Evolutionary conservation across 768 basidiomycete species (phyloP).

Genomic region (Lactarius sp.): DNA sequence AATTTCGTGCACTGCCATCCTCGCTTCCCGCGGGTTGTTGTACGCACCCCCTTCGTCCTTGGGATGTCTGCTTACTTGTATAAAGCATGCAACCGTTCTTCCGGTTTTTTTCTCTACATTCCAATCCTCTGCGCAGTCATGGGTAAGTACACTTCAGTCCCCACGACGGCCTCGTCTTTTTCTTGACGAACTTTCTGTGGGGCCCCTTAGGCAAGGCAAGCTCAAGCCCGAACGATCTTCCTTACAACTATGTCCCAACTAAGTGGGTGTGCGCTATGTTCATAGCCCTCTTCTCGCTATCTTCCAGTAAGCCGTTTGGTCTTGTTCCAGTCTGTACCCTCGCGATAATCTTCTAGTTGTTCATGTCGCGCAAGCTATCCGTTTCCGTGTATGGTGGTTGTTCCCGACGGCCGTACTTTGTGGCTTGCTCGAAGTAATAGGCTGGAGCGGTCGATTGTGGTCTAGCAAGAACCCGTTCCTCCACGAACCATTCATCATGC

Average conservation of each 20-base stretch:
- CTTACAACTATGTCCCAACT: slow-evolving; percentile 14
- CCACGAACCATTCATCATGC: slow-evolving; percentile 14
- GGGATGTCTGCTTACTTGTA: neutral
- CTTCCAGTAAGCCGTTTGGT: neutral
- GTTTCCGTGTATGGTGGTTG: slow-evolving; percentile 31
- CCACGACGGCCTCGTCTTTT: neutral
- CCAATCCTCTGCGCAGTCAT: neutral
- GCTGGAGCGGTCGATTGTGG: slow-evolving; percentile 23
- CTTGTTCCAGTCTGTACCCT: no score
- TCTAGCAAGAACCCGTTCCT: slow-evolving; percentile 17
- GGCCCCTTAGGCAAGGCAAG: neutral
- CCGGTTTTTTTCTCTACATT: no score
- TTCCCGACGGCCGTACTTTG: slow-evolving; percentile 20
- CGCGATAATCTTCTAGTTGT: no score
- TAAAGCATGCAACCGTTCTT: neutral
- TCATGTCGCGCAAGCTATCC: no score
- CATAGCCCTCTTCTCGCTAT: slow-evolving; percentile 1
- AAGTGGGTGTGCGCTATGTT: slow-evolving; percentile 15
- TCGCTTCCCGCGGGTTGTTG: neutral
- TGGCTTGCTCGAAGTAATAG: slow-evolving; percentile 15
- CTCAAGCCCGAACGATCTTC: neutral
- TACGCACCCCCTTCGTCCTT: neutral
- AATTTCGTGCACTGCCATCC: no score
- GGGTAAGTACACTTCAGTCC: neutral
- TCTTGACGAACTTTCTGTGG: neutral